phyloP scores from a whole-genome alignment of 129 eudicot genomes.

The Solidago caesia region DNA sequence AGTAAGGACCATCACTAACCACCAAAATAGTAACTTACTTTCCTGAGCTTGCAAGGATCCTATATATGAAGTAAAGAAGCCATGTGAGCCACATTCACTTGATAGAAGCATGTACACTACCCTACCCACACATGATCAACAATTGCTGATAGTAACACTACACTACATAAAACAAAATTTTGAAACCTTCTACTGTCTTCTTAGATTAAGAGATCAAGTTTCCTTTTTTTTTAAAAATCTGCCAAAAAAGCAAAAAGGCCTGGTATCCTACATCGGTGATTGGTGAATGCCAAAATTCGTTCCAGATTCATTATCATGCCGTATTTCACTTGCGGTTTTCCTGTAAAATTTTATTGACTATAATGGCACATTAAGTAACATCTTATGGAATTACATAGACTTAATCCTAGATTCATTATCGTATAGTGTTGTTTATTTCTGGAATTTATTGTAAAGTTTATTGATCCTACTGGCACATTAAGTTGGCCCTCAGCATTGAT shows the following conservation, averaged over 20 bases:
- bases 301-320: not conserved
- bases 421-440: not conserved
- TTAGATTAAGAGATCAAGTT: constrained; percentile 1
- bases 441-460: not conserved
- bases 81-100: constrained; percentile 43
- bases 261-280: not conserved
- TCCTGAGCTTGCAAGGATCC: constrained; percentile 24
- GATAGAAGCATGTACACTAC: constrained; percentile 17
- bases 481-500: constrained; percentile 1
- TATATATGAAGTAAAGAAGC: constrained; percentile 23
- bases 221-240: not conserved
- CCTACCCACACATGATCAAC: constrained; percentile 34
- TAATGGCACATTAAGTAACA: not conserved
- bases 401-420: not conserved
- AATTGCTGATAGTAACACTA: constrained; percentile 29
- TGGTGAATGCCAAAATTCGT: not conserved
- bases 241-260: not conserved
- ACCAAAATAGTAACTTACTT: constrained; percentile 28
- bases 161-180: constrained; percentile 29
- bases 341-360: not conserved
- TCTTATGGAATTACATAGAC: not conserved
- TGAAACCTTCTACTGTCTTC: not conserved
- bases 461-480: constrained; percentile 2
- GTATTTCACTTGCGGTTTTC: not conserved
- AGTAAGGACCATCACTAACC: constrained; percentile 35